Base-by-base conservation (phyloP, 306 rosid genomes). In the Vigna nakashimae region DNA sequence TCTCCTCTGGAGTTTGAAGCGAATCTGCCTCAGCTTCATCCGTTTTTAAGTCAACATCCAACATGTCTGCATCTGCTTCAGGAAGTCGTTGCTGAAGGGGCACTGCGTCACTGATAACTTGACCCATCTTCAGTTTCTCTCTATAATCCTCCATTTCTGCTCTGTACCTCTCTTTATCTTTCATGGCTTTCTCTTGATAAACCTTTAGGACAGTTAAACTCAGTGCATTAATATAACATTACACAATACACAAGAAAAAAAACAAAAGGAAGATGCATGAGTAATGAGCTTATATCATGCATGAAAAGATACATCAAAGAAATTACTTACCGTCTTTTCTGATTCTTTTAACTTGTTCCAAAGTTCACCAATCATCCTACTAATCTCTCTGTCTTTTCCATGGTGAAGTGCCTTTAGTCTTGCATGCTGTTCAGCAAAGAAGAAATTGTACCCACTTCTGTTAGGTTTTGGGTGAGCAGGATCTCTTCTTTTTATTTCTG, bases 391-490 rank as follows among this genome's bases (percentile, higher is more conserved):
- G 82, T 95, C 98, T 71, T 84, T 95, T 65, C 93, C 93, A 2
- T 90, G 98, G 80, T 91, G 80, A 49, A 88, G 92, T 9, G 90
- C 89, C 46, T 95, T 92, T 62, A 92, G 82, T 78, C 92, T 88
- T 43, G 98, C 96, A 81, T 92, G 96, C 77, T 95, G 98, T 74
- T 95, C 98, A 1, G 92, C 93, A 73, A 95, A 95, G 86, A 95
- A 95, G 86, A 95, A 95, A 69, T 95, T 95, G 72, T 95, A 92
- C 2, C 98, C 98, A 45, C 98, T 95, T 89, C 98, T 82, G 80
- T 92, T 95, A 5, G 96, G 97, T 78, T 95, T 95, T 13, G 98
- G 98, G 79, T 88, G 98, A 79, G 88, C 93, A 1, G 98, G 98
- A 69, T 91, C 98, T 74, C 98, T 86, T 85, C 91, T 82, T 74